Conservation (phyloP, 2,329 filamentous ascomycete species). For the Exserohilum turcica region DNA sequence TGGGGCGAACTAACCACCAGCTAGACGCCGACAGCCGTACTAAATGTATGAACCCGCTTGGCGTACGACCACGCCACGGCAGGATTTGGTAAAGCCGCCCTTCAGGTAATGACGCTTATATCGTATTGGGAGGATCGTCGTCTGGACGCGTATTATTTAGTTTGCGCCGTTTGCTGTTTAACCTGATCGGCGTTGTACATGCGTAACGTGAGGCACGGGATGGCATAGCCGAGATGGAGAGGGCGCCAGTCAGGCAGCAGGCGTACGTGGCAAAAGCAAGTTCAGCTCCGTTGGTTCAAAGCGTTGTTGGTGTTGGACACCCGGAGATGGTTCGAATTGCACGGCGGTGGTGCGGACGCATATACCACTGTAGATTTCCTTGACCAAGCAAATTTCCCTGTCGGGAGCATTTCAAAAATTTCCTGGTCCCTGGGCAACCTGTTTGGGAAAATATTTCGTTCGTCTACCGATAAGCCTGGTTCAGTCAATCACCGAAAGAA, state of each 20-base stretch:
- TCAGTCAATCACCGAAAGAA: not conserved
- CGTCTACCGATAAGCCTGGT: not conserved
- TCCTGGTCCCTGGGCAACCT: not conserved
- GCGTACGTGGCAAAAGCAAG: not conserved
- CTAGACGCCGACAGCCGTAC: not conserved
- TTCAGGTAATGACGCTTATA: not conserved
- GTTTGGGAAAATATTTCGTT: not conserved
- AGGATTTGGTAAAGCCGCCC: not conserved
- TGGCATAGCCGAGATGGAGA: not conserved
- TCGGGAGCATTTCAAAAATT: not conserved
- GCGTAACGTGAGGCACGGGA: not conserved
- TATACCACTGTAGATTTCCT: not conserved
- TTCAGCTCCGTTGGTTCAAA: not conserved
- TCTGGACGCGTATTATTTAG: not conserved
- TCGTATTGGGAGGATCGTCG: not conserved
- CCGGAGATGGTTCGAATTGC: not conserved
- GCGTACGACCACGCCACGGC: not conserved
- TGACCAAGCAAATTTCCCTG: too few species aligned
- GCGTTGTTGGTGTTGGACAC: not conserved
- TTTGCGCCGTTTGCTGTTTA: too few species aligned
- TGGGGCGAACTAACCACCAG: not conserved
- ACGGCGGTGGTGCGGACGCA: not conserved
- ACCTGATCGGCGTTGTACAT: not conserved
- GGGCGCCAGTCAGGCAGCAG: not conserved
- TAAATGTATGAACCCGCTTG: not conserved